Conservation (phyloP, 176 grass and related monocot genomes). For the Oryza australiensis region DNA sequence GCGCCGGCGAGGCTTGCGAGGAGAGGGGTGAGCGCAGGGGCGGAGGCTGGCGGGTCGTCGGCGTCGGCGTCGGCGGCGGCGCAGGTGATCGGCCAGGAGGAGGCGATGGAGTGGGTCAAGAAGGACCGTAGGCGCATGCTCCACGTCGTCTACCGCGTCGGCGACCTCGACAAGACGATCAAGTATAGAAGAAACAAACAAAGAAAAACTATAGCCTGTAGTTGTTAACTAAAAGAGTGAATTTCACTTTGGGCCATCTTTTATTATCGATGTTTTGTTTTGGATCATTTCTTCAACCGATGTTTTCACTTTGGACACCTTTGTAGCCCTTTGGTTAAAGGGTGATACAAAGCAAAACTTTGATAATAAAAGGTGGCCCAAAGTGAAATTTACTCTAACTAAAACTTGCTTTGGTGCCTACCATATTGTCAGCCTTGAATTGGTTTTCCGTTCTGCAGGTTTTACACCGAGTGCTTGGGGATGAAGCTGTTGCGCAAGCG, state of each 20-base stretch:
- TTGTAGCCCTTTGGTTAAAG: too few relatives aligned
- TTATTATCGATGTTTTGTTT: too few relatives aligned
- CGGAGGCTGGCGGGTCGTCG: slow-evolving; percentile 40
- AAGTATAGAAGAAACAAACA: slow-evolving; percentile 48
- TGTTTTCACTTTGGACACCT: too few relatives aligned
- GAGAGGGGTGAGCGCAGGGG: slow-evolving; percentile 36
- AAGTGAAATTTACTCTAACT: too few relatives aligned
- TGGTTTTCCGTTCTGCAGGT: slow-evolving; percentile 45
- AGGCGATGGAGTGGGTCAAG: slow-evolving; percentile 79
- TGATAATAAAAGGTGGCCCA: too few relatives aligned
- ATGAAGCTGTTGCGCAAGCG: slow-evolving; percentile 87
- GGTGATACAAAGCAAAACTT: too few relatives aligned
- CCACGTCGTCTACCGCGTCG: slow-evolving; percentile 94
- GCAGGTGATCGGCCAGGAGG: slow-evolving; percentile 52
- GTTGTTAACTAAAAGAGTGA: too few relatives aligned
- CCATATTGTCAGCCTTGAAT: slow-evolving; percentile 16
- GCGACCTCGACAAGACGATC: slow-evolving; percentile 94
- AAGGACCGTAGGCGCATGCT: slow-evolving; percentile 77
- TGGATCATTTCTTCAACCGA: too few relatives aligned
- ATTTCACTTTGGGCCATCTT: too few relatives aligned
- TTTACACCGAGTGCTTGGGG: slow-evolving; percentile 90
- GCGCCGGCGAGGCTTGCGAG: slow-evolving; percentile 43
- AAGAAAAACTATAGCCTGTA: not conserved
- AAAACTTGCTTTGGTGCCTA: not conserved
- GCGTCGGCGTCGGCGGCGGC: slow-evolving; percentile 41